A percentile compares a stretch with the other conserved stretches of the same genome.
Evolutionary conservation across 1,284 basidiomycete genomes (phyloP).

Genomic region (Sanghuangporus sanghuang): DNA sequence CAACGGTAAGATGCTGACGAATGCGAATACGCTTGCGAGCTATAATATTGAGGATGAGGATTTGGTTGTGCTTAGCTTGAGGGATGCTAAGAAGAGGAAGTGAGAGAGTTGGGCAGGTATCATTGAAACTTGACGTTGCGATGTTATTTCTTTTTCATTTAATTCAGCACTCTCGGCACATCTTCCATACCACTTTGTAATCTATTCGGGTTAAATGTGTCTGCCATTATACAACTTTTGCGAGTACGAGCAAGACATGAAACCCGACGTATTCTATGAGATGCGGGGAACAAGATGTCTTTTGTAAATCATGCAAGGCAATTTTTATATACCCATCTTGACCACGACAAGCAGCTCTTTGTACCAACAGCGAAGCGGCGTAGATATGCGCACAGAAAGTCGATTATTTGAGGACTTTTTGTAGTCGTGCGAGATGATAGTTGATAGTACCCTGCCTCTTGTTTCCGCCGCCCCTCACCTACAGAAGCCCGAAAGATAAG

Average conservation of each 20-base stretch:
- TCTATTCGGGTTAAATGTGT: too few relatives aligned
- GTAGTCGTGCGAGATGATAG: constrained; percentile 76
- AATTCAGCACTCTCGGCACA: too few relatives aligned
- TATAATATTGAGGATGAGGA: constrained; percentile 92
- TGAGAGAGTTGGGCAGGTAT: constrained; percentile 48
- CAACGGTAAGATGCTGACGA: constrained; percentile 79
- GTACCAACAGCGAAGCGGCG: too few relatives aligned
- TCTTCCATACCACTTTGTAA: too few relatives aligned
- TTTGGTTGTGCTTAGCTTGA: constrained; percentile 65
- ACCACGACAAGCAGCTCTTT: too few relatives aligned
- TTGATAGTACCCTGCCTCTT: constrained; percentile 72
- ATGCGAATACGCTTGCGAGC: constrained; percentile 75
- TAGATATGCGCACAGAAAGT: neutral
- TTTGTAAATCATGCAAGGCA: too few relatives aligned
- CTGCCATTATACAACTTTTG: too few relatives aligned
- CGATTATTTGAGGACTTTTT: constrained; percentile 60
- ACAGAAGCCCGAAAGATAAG: constrained; percentile 3
- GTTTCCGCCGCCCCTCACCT: constrained; percentile 62
- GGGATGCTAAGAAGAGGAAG: constrained; percentile 73
- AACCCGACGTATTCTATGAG: too few relatives aligned
- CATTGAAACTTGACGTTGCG: constrained; percentile 34
- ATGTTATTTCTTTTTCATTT: neutral
- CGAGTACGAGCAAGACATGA: too few relatives aligned
- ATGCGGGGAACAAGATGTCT: too few relatives aligned
- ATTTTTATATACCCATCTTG: too few relatives aligned